phyloP scores from a whole-genome alignment of 2,329 filamentous ascomycete species.

The Didymella glomerata region DNA sequence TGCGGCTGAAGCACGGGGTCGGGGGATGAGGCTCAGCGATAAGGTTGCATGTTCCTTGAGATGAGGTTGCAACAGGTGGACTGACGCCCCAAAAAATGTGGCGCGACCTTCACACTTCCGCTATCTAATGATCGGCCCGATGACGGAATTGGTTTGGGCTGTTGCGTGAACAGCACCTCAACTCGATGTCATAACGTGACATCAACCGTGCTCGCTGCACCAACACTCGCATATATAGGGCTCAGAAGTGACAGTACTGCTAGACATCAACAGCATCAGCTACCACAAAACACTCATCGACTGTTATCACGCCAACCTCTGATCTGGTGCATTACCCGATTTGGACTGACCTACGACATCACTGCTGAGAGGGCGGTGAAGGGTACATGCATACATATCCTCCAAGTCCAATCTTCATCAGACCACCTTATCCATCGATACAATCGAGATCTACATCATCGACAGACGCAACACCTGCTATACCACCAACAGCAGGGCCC shows the following conservation, averaged over 20 bases:
- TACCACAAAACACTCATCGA: constrained; percentile 4
- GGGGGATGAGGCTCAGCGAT: constrained; percentile 18
- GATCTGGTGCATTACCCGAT: constrained; percentile 29
- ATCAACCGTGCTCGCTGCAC: constrained; percentile 6
- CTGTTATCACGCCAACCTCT: constrained; percentile 13
- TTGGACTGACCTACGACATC: constrained; percentile 12
- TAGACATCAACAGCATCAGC: constrained; percentile 6
- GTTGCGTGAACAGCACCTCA: constrained; percentile 19
- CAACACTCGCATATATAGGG: constrained; percentile 6
- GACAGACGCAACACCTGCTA: constrained; percentile 9
- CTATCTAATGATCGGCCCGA: constrained; percentile 27
- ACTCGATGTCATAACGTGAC: constrained; percentile 28
- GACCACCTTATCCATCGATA: constrained; percentile 14
- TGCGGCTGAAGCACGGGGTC: constrained; percentile 6
- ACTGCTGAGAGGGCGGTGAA: constrained; percentile 11
- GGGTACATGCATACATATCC: constrained; percentile 15
- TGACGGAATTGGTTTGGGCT: constrained; percentile 18
- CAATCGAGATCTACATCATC: constrained; percentile 12
- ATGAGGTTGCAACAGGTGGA: constrained; percentile 23
- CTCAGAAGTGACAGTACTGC: neutral
- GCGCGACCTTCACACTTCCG: constrained; percentile 33
- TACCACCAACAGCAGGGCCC: constrained; percentile 5
- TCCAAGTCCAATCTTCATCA: constrained; percentile 16
- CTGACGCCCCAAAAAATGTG: constrained; percentile 32
- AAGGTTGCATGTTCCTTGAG: constrained; percentile 4